Base-by-base conservation (phyloP, 2,329 filamentous ascomycete genomes). In the Verticillium alfalfae region DNA sequence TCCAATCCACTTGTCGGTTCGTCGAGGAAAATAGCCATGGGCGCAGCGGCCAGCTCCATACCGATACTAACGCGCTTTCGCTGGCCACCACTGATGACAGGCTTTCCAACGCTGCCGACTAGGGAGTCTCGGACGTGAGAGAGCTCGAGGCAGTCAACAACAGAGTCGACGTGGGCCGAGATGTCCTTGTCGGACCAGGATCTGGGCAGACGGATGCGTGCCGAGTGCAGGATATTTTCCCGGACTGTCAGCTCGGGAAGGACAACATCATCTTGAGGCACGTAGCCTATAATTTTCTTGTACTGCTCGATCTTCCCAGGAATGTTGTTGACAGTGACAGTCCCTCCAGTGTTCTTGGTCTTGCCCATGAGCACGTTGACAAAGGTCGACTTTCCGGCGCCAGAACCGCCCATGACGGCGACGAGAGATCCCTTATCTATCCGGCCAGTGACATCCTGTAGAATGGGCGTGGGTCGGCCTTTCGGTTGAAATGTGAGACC, bases 331-430 rank as follows among this genome's bases (percentile, higher is more conserved):
- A 86, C 77, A 56, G 78, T 80, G 34, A 84, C 79, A 0, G 73
- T 66, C 2, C 84, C 84, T 0, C 76, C 73, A 0, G 81, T 86
- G 62, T 81, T 77, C 38, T 72, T 76, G 0, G 73, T 76, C 70
- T 86, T 86, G 13, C 84, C 84, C 83, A 86, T 86, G n/a, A 86
- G 75, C 34, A 85, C 81, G 61, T 86, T 86, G 37, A 86, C 76
- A 63, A 87, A 85, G 0, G 84, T 86, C 18, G 81, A 82, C 69
- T 86, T 86, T 36, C 84, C 84, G 1, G 83, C 83, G n/a, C 84
- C 83, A 1, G 80, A 84, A 6, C 82, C 82, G 7, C 84, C 83
- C 82, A 86, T 85, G n/a, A 86, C 76, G 10, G 82, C 84, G 39
- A 80, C 82, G n/a, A 86, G 76, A 5, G 79, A 79, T 0, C 84